Conservation (phyloP, 371 early-diverging fungal species). For the Funneliformis caledonium region DNA sequence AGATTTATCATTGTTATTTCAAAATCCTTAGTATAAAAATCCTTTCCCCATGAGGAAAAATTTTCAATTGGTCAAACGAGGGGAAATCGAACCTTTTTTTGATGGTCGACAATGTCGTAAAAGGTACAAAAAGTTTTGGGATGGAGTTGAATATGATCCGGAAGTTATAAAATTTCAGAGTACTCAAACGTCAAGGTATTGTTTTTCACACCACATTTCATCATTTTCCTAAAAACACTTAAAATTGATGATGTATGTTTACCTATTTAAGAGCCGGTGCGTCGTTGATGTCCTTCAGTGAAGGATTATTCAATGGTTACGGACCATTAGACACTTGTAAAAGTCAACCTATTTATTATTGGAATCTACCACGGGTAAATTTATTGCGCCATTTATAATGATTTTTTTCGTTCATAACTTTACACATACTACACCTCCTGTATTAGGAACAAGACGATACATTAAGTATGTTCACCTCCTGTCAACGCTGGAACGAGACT, state of each 20-base stretch:
- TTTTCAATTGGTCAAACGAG: no score
- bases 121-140: no score
- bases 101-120: no score
- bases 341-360: conserved; percentile 39
- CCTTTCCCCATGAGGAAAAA: no score
- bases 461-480: conserved; percentile 19
- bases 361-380: no score
- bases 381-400: conserved; percentile 37
- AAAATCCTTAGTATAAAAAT: no score
- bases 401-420: no score
- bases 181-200: conserved; percentile 17
- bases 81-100: no score
- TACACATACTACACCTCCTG: no score
- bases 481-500: conserved; percentile 12
- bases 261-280: conserved; percentile 9
- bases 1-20: neutral
- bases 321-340: conserved; percentile 23
- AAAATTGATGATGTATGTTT: neutral
- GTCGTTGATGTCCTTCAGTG: conserved; percentile 38
- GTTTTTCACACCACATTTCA: neutral
- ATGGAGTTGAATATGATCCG: no score
- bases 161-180: no score
- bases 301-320: conserved; percentile 39
- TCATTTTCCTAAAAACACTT: neutral
- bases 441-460: neutral